Conservation (phyloP, 2,329 filamentous ascomycete genomes). For the Cercospora janseana region DNA sequence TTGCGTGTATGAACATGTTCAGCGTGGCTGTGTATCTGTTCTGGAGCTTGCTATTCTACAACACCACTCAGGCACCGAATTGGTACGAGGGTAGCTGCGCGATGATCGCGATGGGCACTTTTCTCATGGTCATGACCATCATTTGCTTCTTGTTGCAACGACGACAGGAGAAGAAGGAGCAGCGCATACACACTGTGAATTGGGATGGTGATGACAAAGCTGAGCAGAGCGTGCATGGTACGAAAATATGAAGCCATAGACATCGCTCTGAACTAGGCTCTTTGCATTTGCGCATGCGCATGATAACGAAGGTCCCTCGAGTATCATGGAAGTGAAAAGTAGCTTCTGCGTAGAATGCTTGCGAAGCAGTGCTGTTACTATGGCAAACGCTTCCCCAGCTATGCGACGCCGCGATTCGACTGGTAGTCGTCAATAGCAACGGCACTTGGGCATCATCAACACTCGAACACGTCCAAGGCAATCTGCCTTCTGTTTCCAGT, state of each 20-base stretch:
- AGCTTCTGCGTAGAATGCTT: too few relatives aligned
- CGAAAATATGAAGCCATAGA: constrained; percentile 1
- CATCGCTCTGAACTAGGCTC: too few relatives aligned
- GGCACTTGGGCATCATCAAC: too few relatives aligned
- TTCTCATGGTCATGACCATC: constrained; percentile 27
- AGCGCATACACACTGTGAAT: not conserved
- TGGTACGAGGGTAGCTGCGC: constrained; percentile 31
- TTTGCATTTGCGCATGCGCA: too few relatives aligned
- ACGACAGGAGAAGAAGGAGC: constrained; percentile 27
- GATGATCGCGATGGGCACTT: constrained; percentile 33
- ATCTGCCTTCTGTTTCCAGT: too few relatives aligned
- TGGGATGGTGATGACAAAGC: constrained; percentile 4
- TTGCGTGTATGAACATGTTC: constrained; percentile 34
- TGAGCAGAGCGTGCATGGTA: not conserved
- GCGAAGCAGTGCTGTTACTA: too few relatives aligned
- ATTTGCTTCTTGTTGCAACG: constrained; percentile 25
- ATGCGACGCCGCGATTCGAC: too few relatives aligned
- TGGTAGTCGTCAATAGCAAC: too few relatives aligned
- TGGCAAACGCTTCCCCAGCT: too few relatives aligned
- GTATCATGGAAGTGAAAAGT: too few relatives aligned
- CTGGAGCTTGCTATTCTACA: constrained; percentile 34
- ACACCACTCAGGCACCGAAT: constrained; percentile 30
- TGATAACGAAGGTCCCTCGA: too few relatives aligned
- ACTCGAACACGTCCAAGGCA: too few relatives aligned
- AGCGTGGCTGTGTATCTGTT: constrained; percentile 30